Base-by-base conservation (phyloP, 441 rosid genomes). In the Euphorbia celastroides region DNA sequence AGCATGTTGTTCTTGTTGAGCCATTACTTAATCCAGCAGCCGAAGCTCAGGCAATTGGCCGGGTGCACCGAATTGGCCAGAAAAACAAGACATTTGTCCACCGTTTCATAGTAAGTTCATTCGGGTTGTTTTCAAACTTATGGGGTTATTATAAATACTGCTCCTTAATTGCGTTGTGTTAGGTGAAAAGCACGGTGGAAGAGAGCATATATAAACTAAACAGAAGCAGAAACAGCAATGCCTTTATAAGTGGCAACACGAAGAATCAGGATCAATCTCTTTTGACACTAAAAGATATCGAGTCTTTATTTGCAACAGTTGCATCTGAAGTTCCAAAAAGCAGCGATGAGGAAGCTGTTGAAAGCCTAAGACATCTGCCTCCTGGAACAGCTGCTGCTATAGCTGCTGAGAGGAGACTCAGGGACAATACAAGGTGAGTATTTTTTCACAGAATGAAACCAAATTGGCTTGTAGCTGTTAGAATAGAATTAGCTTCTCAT, bases 61-160 rank as follows among this genome's bases (percentile, higher is more conserved):
- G 99, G 62, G 92, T 93, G 26, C 99, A 93, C 75, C 85, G 97
- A 61, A 88, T 93, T 51, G 99, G 99, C 38, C 99, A 94, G 80
- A 84, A 84, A 57, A 80, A 80, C 27, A 77, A 71, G 72, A 94
- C 99, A 5, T 80, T 89, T 14, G 95, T 94, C 75, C 97, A 94
- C 79, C 93, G 96, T 6, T 94, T 94, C 70, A 72, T 91, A 36
- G 97, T 93, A 82, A 19, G 91, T 76, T 20, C 38, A 28, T 72
- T 38, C 8, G 8, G 1, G 8, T 9, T 9, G 44, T 11, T 38
- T 38, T 38, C 12, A 9, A 38, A 38, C 38, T 34, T 9, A 9
- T 9, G 4, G 38, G 38, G 38, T 34, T 34, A 3, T 34, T 34
- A 3, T 34, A 9, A 34, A 34, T n/a, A 34, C 38, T 34, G 38